Evolutionary conservation across 805 yeast genomes (phyloP), one percentile per base, ranked within the genome.

Genomic region (Metschnikowia santaceciliae): DNA sequence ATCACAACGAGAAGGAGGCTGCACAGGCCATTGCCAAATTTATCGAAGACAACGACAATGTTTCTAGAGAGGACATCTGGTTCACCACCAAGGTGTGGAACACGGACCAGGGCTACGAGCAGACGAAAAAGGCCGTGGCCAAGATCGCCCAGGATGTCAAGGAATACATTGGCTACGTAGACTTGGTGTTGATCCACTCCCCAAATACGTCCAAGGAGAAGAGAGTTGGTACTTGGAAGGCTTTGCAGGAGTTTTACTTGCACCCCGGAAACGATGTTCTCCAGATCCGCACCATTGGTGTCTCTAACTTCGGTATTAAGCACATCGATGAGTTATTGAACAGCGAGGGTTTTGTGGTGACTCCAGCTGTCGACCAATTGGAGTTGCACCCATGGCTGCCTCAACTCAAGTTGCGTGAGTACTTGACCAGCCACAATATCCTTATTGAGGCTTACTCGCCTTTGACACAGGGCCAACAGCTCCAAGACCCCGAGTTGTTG

Each of bases 311-410:
- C 60, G 88, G 89, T 43, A 61, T 66, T 14, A 68, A 66, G 4
- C 89, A 83, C 62, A 64, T 88, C 22, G 77, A 82, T 51, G 86
- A 85, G 62, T 67, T 88, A 42, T 69, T 85, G 40, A 58, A 63
- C 2, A 82, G 88, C 85, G 76, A 76, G 3, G 78, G 70, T 3
- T 67, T 82, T 38, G 68, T 66, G 48, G 61, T 65, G 53, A 63
- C 52, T 57, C 83, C 96, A 0, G 88, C 84, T 0, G 84, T 87
- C 39, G 85, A 89, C 65, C 96, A 90, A 65, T 80, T 89, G 61
- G 96, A 88, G 66, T 76, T 88, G 47, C 88, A 89, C 53, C 96
- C 94, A 19, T 88, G 94, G 91, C 73, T 85, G 60, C 88, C 85
- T 70, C 74, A 86, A 59, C 69, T 75, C 48, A 82, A 83, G 47